Evolutionary conservation across 441 rosid genomes (phyloP).

Genomic region (Adansonia rubrostipa): DNA sequence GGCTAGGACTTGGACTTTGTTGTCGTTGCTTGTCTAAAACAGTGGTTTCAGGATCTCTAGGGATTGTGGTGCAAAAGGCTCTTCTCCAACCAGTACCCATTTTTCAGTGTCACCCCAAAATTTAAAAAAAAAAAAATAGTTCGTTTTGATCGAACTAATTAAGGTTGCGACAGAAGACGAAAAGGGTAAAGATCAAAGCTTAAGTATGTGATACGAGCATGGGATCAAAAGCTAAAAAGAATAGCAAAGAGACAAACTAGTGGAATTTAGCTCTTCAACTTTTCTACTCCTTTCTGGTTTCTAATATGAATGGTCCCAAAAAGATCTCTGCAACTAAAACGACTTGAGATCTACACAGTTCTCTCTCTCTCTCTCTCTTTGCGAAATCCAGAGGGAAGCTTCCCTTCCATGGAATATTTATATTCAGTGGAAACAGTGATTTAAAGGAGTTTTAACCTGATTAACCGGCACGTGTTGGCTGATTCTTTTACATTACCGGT

Average conservation of each 20-base stretch:
- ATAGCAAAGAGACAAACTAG: conserved; percentile 36
- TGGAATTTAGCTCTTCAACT: neutral
- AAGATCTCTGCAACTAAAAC: conserved; percentile 36
- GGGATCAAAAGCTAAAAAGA: conserved; percentile 35
- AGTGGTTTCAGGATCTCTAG: conserved; percentile 56
- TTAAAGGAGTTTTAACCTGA: conserved; percentile 19
- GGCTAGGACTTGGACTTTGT: conserved; percentile 46
- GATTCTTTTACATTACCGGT: conserved; percentile 26
- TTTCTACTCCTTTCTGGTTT: neutral
- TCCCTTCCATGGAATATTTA: conserved; percentile 28
- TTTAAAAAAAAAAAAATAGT: neutral
- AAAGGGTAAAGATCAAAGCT: conserved; percentile 24
- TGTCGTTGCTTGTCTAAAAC: conserved; percentile 45
- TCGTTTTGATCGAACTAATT: conserved; percentile 41
- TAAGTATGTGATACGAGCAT: conserved; percentile 26
- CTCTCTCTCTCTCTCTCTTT: conserved; percentile 4
- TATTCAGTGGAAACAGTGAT: conserved; percentile 31
- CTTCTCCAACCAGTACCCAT: conserved; percentile 98
- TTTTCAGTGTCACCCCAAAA: neutral
- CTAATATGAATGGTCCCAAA: conserved; percentile 28
- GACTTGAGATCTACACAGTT: conserved; percentile 39
- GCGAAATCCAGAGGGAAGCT: conserved; percentile 19
- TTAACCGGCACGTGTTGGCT: conserved; percentile 44
- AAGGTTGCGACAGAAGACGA: conserved; percentile 23
- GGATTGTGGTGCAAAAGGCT: conserved; percentile 84